These are phyloP conservation scores for Ramaria sp. DNA, from an alignment of 768 basidiomycete genomes.

Conservation along the genomic window DNA sequence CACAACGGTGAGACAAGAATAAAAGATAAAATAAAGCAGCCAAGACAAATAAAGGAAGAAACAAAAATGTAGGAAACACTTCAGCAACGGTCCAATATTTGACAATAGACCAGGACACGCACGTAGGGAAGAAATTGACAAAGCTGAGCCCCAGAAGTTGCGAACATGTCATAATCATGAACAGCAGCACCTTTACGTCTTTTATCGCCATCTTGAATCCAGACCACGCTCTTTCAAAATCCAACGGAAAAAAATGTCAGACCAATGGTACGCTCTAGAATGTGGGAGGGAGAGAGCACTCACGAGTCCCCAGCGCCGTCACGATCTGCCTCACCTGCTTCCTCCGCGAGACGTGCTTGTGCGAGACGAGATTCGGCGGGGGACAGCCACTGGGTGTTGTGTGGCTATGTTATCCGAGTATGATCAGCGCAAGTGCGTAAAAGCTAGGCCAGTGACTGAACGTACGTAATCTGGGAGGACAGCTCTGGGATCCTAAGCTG, in stretches of 20 bases:
- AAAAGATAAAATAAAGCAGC: too few relatives aligned
- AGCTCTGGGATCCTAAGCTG: not conserved
- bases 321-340: conserved; percentile 55
- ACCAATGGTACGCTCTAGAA: not conserved
- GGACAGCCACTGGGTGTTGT: conserved; percentile 52
- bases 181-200: conserved; percentile 13
- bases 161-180: conserved; percentile 13
- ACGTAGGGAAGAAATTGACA: conserved; percentile 24
- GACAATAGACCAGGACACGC: conserved; percentile 10
- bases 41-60: too few relatives aligned
- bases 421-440: too few relatives aligned
- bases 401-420: not conserved
- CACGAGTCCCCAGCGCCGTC: conserved; percentile 48
- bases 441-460: not conserved
- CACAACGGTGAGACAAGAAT: too few relatives aligned
- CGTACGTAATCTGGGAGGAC: conserved; percentile 7
- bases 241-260: too few relatives aligned
- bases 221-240: conserved; percentile 8
- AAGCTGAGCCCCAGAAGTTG: conserved; percentile 13
- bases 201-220: conserved; percentile 14
- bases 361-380: conserved; percentile 43
- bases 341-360: conserved; percentile 55
- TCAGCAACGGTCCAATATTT: too few relatives aligned
- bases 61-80: too few relatives aligned
- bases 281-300: conserved; percentile 16